Evolutionary conservation across 2,329 filamentous ascomycete species (phyloP).

Genomic region (Aspergillus thermomutatus): DNA sequence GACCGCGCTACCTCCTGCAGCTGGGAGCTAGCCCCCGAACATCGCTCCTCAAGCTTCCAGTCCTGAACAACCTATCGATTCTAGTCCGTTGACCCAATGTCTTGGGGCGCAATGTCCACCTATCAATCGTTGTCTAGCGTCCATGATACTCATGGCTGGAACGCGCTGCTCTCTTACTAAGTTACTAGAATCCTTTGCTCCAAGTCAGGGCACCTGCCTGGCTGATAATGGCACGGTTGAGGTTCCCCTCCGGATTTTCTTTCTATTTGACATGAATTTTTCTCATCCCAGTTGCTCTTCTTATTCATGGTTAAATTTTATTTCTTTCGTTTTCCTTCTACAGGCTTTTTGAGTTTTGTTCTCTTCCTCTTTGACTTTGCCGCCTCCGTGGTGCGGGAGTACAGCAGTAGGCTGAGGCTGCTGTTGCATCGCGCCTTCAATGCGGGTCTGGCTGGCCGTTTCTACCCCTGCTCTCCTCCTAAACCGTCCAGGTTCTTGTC

Average conservation of each 20-base stretch:
- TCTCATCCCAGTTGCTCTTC: conserved; percentile 1
- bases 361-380: conserved; percentile 4
- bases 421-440: conserved; percentile 20
- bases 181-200: not conserved
- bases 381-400: conserved; percentile 14
- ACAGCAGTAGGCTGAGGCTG: conserved; percentile 22
- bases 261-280: conserved; percentile 1
- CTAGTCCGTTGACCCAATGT: conserved; percentile 20
- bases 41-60: conserved; percentile 10
- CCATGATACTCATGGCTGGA: conserved; percentile 13
- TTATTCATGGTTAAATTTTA: conserved; percentile 1
- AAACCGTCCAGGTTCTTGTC: conserved; percentile 13
- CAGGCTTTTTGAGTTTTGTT: conserved; percentile 2
- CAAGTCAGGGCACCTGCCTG: not conserved
- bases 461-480: conserved; percentile 11
- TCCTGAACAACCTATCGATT: conserved; percentile 14
- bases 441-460: conserved; percentile 5
- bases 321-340: not conserved
- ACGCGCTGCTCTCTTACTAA: conserved; percentile 13
- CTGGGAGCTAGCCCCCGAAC: conserved; percentile 16
- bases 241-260: not conserved
- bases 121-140: conserved; percentile 13
- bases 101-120: conserved; percentile 18
- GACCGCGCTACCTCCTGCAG: conserved; percentile 16
- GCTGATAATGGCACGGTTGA: not conserved